Base-by-base conservation (phyloP, 768 basidiomycete genomes). In the Termitomyces sp. region DNA sequence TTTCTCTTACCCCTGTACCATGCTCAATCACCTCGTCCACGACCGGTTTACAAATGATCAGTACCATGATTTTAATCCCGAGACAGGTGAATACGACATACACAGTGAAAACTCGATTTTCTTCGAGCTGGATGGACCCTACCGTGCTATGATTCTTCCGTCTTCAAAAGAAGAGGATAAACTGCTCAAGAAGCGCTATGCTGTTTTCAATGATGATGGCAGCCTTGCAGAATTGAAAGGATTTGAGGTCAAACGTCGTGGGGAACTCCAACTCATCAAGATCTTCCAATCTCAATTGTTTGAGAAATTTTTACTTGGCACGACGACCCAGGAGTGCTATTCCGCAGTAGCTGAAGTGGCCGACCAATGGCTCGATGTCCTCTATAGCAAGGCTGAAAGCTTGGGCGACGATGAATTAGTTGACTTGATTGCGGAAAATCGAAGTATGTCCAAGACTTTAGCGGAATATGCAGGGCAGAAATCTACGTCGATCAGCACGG, bases 111-210 rank as follows among this genome's bases (percentile, higher is more conserved):
- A 99, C 73, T 96, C 94, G 16, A 99, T 99, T 72, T 99, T 98
- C 78, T 98, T 99, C 75, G 96, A 99, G 72, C 80, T 99, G 59
- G 96, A 99, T 64, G 97, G 97, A 1, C 97, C 97, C 1, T 99
- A 98, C 77, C 92, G 86, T 63, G 97, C 97, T 6, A 98, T 99
- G 97, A 98, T 98, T 65, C 81, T 99, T 13, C 97, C 97, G 1
- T 96, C 94, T 1, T 98, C 97, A 1, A 99, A 99, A 69, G 97
- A 99, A 72, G 97, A 99, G 71, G 97, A 98, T 70, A 99, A 98
- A 68, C 70, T 99, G 55, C 75, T 99, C 65, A 99, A 99, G 78
- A 99, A 99, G 72, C 90, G 97, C 51, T 99, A 98, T 65, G 97
- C 97, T 6, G 97, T 99, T 9, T 98, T 98, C 76, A 96, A 98